Conservation (phyloP, 2,329 filamentous ascomycete species). For the Cladobotryum mycophilum region DNA sequence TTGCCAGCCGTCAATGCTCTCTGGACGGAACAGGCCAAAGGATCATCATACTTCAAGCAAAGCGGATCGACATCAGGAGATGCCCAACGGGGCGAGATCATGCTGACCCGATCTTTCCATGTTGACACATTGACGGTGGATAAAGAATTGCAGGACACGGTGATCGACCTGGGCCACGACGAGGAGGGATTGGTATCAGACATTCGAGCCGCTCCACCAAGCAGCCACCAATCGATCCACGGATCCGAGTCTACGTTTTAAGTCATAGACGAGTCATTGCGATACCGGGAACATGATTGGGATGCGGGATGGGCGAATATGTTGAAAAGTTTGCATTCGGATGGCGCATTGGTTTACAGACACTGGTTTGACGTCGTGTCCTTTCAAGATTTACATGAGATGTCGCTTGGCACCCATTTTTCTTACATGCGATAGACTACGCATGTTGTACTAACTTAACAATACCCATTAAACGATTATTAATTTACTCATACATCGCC, state of each 20-base stretch:
- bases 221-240: conserved; percentile 5
- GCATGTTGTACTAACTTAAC: too few species aligned
- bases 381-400: too few species aligned
- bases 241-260: conserved; percentile 7
- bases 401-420: too few species aligned
- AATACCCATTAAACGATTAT: too few species aligned
- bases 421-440: too few species aligned
- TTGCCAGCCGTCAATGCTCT: conserved; percentile 23
- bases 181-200: conserved; percentile 17
- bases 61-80: conserved; percentile 11
- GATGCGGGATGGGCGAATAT: too few species aligned
- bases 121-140: conserved; percentile 17
- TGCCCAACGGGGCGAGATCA: conserved; percentile 20
- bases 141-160: conserved; percentile 9
- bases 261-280: too few species aligned
- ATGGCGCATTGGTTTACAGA: too few species aligned
- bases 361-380: too few species aligned
- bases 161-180: conserved; percentile 16
- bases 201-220: conserved; percentile 14
- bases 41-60: conserved; percentile 20
- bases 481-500: too few species aligned
- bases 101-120: conserved; percentile 24
- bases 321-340: too few species aligned
- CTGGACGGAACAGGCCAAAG: conserved; percentile 12
- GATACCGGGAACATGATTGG: too few species aligned